Conservation (phyloP, 768 basidiomycete species). For the Pholiota microspora region DNA sequence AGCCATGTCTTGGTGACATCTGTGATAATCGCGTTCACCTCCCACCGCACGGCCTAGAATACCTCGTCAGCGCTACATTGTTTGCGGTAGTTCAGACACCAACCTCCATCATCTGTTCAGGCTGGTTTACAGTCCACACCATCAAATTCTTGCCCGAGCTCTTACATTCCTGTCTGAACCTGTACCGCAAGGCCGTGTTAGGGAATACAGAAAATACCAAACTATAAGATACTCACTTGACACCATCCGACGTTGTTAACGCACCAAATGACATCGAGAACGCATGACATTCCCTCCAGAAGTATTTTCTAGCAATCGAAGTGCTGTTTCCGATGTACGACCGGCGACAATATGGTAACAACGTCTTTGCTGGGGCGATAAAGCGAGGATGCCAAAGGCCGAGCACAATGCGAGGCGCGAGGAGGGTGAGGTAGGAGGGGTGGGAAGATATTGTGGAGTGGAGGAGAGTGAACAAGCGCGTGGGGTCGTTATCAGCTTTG, state of each 20-base stretch:
- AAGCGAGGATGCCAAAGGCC: conserved; percentile 94
- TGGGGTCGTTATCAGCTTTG: conserved; percentile 90
- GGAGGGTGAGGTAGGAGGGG: conserved; percentile 65
- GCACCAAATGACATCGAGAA: conserved; percentile 82
- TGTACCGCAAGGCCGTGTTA: no score
- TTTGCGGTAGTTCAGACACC: conserved; percentile 19
- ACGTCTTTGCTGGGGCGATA: conserved; percentile 67
- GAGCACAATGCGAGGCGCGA: conserved; percentile 79
- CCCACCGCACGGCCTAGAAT: conserved; percentile 73
- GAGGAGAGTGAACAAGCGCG: conserved; percentile 80
- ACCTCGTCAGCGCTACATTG: conserved; percentile 5
- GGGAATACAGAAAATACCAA: no score
- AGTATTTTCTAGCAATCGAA: conserved; percentile 75
- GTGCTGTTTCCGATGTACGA: conserved; percentile 82
- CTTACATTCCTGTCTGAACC: conserved; percentile 83
- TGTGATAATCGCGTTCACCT: conserved; percentile 74
- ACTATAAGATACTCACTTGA: no score
- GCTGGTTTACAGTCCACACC: conserved; percentile 96
- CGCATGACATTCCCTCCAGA: conserved; percentile 83
- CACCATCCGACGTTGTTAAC: conserved; percentile 72
- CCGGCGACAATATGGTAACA: conserved; percentile 79
- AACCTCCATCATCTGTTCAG: conserved; percentile 88
- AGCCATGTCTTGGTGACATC: conserved; percentile 72
- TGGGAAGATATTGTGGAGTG: conserved; percentile 62
- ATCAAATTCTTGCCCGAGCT: conserved; percentile 77